These are phyloP conservation scores for Trichoderma orchidacearum DNA, from an alignment of 495 filamentous ascomycete genomes.

Conservation along the genomic window DNA sequence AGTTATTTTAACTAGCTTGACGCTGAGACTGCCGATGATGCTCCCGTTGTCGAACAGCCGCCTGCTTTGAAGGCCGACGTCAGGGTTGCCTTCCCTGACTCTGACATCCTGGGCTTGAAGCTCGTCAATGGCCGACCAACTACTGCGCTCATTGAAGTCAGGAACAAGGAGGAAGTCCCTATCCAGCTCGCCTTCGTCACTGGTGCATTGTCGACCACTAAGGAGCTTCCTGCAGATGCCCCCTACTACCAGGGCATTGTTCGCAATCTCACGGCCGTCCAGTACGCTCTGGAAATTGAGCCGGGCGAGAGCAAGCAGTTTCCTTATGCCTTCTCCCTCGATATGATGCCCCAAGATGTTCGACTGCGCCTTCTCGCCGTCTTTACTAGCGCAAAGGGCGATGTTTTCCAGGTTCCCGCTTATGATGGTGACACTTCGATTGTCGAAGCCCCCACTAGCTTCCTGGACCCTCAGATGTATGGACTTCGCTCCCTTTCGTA, in stretches of 20 bases:
- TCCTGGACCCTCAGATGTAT: conserved; percentile 96
- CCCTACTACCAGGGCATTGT: conserved; percentile 43
- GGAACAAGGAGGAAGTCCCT: conserved; percentile 69
- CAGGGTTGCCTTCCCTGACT: conserved; percentile 66
- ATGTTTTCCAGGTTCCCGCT: conserved; percentile 60
- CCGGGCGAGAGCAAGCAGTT: conserved; percentile 63
- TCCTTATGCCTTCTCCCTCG: conserved; percentile 73
- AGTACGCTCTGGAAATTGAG: conserved; percentile 62
- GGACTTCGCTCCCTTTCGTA: conserved; percentile 10
- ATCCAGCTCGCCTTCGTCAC: conserved; percentile 66
- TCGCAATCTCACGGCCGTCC: conserved; percentile 70
- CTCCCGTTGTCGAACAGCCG: neutral
- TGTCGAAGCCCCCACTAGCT: conserved; percentile 81
- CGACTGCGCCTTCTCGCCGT: conserved; percentile 60
- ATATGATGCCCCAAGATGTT: conserved; percentile 88
- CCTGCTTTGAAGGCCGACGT: conserved; percentile 51
- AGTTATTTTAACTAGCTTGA: neutral
- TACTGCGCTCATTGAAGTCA: conserved; percentile 63
- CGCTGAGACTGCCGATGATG: neutral
- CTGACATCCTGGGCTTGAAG: conserved; percentile 91
- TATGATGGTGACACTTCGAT: conserved; percentile 83
- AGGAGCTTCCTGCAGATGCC: conserved; percentile 30
- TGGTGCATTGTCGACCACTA: conserved; percentile 53
- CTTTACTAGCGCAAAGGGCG: conserved; percentile 49
- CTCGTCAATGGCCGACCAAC: conserved; percentile 89